Conservation (phyloP, 257 asterid species). For the Ajuga chamaepitys region DNA sequence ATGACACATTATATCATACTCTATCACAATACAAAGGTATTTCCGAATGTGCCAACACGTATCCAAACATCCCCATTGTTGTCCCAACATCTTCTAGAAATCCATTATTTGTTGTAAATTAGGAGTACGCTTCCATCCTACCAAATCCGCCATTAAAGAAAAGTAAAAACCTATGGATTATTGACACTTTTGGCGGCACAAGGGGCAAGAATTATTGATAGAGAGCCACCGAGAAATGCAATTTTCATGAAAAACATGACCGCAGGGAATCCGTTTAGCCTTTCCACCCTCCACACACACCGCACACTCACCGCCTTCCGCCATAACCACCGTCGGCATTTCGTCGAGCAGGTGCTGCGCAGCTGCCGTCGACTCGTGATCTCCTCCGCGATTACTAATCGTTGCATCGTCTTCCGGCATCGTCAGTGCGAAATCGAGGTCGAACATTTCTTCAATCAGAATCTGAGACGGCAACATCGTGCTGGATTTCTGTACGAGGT, state of each 20-base stretch:
- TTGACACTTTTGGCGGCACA: too few relatives aligned
- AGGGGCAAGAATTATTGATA: constrained; percentile 23
- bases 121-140: too few relatives aligned
- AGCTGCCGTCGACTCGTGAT: neutral
- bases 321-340: constrained; percentile 18
- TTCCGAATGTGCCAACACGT: too few relatives aligned
- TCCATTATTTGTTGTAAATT: too few relatives aligned
- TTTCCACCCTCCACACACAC: constrained; percentile 21
- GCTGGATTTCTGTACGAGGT: too few relatives aligned
- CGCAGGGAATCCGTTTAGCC: constrained; percentile 27
- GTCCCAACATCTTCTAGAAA: too few relatives aligned
- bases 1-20: too few relatives aligned
- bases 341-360: neutral
- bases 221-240: constrained; percentile 31
- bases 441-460: constrained; percentile 19
- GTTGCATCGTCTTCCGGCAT: neutral
- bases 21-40: too few relatives aligned
- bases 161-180: neutral
- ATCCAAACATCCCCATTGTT: too few relatives aligned
- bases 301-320: constrained; percentile 11
- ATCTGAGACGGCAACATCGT: neutral
- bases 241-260: constrained; percentile 29
- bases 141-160: too few relatives aligned
- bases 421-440: constrained; percentile 26
- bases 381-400: neutral